phyloP scores from a whole-genome alignment of 106 monocot species.

The Apostasia shenzhenica region DNA sequence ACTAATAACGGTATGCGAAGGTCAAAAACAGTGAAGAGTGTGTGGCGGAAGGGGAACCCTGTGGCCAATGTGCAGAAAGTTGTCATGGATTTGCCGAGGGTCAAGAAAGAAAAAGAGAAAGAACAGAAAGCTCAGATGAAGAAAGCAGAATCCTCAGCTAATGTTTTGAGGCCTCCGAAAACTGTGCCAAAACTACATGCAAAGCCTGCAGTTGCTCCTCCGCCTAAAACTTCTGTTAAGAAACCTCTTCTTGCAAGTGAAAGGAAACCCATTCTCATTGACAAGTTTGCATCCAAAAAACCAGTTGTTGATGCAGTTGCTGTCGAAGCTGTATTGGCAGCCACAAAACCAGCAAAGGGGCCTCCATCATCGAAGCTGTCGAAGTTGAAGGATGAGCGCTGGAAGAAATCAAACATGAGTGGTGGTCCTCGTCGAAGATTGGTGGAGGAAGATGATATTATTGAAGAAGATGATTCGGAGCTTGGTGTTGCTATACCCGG shows the following conservation, averaged over 20 bases:
- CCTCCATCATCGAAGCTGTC: conserved; percentile 5
- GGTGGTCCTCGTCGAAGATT: conserved; percentile 51
- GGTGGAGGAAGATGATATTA: conserved; percentile 31
- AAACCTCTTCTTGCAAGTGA: conserved; percentile 27
- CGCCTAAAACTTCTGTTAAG: conserved; percentile 20
- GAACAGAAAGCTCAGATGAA: conserved; percentile 12
- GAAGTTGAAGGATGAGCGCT: conserved; percentile 64
- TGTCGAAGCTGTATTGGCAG: conserved; percentile 39
- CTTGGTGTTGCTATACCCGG: conserved; percentile 67
- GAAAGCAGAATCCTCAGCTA: conserved; percentile 6
- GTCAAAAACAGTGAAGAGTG: conserved; percentile 82
- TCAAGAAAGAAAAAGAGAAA: conserved; percentile 21
- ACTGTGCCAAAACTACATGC: conserved; percentile 34
- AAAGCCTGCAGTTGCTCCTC: conserved; percentile 31
- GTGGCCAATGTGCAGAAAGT: conserved; percentile 62
- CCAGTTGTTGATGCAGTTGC: conserved; percentile 53
- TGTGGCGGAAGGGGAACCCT: conserved; percentile 92
- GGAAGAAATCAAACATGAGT: conserved; percentile 38
- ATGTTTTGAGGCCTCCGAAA: conserved; percentile 30
- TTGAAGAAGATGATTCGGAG: conserved; percentile 47
- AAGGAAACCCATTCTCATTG: conserved; percentile 74
- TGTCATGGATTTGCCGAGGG: conserved; percentile 47
- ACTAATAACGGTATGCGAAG: conserved; percentile 15
- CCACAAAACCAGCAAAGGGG: conserved; percentile 58
- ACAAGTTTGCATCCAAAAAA: conserved; percentile 74